Evolutionary conservation across 495 filamentous ascomycete species (phyloP).

Genomic region (Talaromyces liani): DNA sequence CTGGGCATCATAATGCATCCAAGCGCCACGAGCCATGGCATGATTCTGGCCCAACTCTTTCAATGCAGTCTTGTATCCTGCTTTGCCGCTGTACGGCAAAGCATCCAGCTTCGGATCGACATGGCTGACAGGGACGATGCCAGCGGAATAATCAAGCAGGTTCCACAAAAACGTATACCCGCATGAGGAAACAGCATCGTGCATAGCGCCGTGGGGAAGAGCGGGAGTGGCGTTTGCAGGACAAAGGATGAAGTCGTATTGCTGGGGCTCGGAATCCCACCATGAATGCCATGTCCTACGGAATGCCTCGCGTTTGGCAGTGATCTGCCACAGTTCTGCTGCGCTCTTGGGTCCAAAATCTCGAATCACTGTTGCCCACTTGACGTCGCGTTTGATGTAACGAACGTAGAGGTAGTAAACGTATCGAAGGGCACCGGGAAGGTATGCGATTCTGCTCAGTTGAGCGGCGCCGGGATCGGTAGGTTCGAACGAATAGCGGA

Average conservation of each 20-base stretch:
- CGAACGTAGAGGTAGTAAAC: slow-evolving; percentile 85
- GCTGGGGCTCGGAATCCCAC: slow-evolving; percentile 59
- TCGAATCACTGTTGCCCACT: slow-evolving; percentile 71
- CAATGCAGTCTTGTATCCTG: slow-evolving; percentile 40
- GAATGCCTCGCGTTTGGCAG: slow-evolving; percentile 68
- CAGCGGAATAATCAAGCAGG: slow-evolving; percentile 80
- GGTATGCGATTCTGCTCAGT: slow-evolving; percentile 62
- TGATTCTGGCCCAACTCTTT: slow-evolving; percentile 47
- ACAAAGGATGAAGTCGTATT: slow-evolving; percentile 73
- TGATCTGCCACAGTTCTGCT: slow-evolving; percentile 75
- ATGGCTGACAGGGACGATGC: slow-evolving; percentile 79
- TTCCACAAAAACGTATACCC: slow-evolving; percentile 98
- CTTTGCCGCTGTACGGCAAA: slow-evolving; percentile 30
- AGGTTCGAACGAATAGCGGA: slow-evolving; percentile 69
- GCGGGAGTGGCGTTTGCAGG: slow-evolving; percentile 90
- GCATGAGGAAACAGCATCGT: slow-evolving; percentile 76
- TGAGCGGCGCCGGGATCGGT: slow-evolving; percentile 73
- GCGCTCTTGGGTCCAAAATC: slow-evolving; percentile 64
- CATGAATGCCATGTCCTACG: slow-evolving; percentile 72
- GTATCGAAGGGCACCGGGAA: slow-evolving; percentile 70
- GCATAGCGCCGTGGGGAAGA: slow-evolving; percentile 81
- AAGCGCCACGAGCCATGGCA: slow-evolving; percentile 73
- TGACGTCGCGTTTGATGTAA: slow-evolving; percentile 64
- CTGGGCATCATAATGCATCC: slow-evolving; percentile 76
- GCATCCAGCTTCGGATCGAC: slow-evolving; percentile 65